Evolutionary conservation across 208 protist genomes (phyloP).

Genomic region (Leishmania braziliensis): DNA sequence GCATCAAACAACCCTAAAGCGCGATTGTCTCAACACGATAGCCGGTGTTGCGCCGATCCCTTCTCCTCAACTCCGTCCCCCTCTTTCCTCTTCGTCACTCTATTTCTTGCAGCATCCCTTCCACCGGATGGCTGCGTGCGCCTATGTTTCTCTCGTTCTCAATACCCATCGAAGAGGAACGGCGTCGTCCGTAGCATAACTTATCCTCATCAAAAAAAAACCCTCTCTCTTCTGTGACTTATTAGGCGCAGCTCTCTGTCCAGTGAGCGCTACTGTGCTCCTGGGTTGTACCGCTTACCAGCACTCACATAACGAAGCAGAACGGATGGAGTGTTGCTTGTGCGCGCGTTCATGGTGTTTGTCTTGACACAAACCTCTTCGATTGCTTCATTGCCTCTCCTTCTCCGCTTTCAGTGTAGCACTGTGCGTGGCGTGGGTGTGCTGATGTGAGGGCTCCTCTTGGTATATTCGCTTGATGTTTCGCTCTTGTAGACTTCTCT

Average conservation of each 20-base stretch:
- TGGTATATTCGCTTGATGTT: not conserved
- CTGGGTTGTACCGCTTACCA: not conserved
- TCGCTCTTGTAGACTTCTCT: not conserved
- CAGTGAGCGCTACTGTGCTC: not conserved
- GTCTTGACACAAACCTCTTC: not conserved
- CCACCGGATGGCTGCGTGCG: not conserved
- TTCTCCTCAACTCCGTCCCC: not conserved
- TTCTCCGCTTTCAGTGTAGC: not conserved
- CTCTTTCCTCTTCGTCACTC: not conserved
- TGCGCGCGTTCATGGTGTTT: not conserved
- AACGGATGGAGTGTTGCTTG: not conserved
- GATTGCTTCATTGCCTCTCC: not conserved
- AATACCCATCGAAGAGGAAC: too few species aligned
- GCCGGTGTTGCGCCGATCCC: not conserved
- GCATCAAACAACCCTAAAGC: not conserved
- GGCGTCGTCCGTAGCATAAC: too few species aligned
- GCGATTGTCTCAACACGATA: not conserved
- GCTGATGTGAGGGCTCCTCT: not conserved
- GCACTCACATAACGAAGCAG: not conserved
- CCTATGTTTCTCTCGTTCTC: not conserved
- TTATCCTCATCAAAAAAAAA: too few species aligned
- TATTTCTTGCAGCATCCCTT: not conserved
- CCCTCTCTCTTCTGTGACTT: not conserved
- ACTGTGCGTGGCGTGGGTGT: not conserved
- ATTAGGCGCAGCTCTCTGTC: not conserved